A percentile compares a stretch with the other conserved stretches of the same genome.
These are phyloP conservation scores for Ensete glaucum DNA, from an alignment of 176 grass and related monocot species.

Conservation along the genomic window DNA sequence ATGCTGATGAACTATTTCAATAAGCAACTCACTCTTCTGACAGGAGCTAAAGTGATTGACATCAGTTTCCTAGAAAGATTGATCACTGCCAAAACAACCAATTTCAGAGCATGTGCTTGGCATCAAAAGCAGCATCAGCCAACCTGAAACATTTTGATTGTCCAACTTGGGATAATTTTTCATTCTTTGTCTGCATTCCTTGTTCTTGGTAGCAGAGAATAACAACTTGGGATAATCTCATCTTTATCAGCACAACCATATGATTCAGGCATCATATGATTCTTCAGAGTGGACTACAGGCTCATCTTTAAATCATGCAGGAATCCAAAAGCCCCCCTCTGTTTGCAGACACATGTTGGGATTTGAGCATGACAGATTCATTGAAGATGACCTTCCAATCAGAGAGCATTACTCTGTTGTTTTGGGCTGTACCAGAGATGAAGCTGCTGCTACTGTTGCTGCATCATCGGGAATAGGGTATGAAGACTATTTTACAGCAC, in stretches of 20 bases:
- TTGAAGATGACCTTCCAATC: not conserved
- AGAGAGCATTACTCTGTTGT: not conserved
- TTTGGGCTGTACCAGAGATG: not conserved
- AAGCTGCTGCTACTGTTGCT: not conserved
- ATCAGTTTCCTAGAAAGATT: not conserved
- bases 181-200: not conserved
- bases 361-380: conserved; percentile 2
- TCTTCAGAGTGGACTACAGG: not conserved
- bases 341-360: not conserved
- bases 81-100: not conserved
- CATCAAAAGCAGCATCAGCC: not conserved
- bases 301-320: conserved; percentile 1
- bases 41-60: not conserved
- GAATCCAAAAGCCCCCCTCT: not conserved
- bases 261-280: not conserved
- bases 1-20: not conserved
- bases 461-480: not conserved
- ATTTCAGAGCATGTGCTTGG: not conserved
- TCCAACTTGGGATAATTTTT: not conserved
- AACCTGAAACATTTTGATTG: not conserved
- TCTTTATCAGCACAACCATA: not conserved
- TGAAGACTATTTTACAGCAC: not conserved
- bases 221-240: not conserved
- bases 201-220: not conserved
- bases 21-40: not conserved